A percentile compares a stretch with the other conserved stretches of the same genome.
These are phyloP conservation scores for Cystoderma amianthinum DNA, from an alignment of 768 basidiomycete species.

Conservation along the genomic window DNA sequence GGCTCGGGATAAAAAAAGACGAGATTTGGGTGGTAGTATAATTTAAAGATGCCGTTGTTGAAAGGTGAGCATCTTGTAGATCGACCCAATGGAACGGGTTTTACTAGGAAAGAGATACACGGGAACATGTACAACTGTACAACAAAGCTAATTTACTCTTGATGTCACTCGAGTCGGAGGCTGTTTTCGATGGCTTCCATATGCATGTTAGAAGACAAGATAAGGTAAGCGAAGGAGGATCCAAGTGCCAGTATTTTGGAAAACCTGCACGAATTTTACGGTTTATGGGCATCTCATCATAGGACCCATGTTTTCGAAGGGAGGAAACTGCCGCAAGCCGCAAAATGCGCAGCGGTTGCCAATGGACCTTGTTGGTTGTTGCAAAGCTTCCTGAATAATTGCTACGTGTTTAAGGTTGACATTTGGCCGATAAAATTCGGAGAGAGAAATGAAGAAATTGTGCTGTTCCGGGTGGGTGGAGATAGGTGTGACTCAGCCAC, in stretches of 20 bases:
- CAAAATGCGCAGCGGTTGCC: conserved; percentile 2
- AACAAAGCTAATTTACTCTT: conserved; percentile 2
- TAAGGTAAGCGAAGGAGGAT: no score
- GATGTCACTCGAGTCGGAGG: conserved; percentile 1
- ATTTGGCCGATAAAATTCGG: not conserved
- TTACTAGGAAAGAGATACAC: not conserved
- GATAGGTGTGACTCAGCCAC: not conserved
- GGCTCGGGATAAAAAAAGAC: not conserved
- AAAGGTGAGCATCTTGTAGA: not conserved
- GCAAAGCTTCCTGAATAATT: not conserved
- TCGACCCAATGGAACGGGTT: not conserved
- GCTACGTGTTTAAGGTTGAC: not conserved
- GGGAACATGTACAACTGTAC: not conserved
- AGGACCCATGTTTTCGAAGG: not conserved
- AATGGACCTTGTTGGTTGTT: no score
- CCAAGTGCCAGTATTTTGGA: no score
- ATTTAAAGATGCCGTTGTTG: conserved; percentile 1
- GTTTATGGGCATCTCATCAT: not conserved
- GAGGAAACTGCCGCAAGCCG: conserved; percentile 1
- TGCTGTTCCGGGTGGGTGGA: not conserved
- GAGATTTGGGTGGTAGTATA: not conserved
- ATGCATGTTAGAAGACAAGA: no score
- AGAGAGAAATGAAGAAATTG: not conserved
- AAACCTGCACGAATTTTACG: not conserved
- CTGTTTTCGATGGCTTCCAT: not conserved